These are phyloP conservation scores for Zygosaccharomyces sapae DNA, from an alignment of 1,139 yeast genomes.

Conservation along the genomic window DNA sequence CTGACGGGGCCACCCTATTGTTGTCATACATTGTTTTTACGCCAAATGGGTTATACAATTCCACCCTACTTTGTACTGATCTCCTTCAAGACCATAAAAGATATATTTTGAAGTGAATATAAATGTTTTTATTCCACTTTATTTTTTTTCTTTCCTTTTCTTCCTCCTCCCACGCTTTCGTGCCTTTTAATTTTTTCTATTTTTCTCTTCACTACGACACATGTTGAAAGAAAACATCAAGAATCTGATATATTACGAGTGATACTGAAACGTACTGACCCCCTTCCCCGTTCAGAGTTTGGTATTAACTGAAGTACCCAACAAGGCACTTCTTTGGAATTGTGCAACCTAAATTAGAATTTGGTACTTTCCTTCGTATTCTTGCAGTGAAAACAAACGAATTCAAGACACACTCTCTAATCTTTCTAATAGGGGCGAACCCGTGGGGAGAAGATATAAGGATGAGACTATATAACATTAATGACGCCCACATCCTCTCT, in stretches of 20 bases:
- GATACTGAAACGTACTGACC: no score
- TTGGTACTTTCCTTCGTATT: no score
- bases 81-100: not conserved
- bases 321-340: no score
- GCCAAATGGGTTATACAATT: constrained; percentile 1
- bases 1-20: constrained; percentile 6
- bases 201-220: not conserved
- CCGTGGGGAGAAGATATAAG: no score
- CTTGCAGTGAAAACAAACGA: no score
- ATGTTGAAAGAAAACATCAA: not conserved
- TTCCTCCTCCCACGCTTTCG: not conserved
- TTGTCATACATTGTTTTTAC: constrained; percentile 2
- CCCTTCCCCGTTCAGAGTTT: no score
- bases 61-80: not conserved
- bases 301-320: no score
- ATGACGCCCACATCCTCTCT: no score
- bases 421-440: no score
- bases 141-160: not conserved
- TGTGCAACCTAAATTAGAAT: no score
- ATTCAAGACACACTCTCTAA: no score
- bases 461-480: no score
- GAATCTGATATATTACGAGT: not conserved
- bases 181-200: not conserved
- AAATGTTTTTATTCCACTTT: constrained; percentile 3
- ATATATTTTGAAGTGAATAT: not conserved